Conservation (phyloP, 1,284 basidiomycete species). For the Marasmius oreades region DNA sequence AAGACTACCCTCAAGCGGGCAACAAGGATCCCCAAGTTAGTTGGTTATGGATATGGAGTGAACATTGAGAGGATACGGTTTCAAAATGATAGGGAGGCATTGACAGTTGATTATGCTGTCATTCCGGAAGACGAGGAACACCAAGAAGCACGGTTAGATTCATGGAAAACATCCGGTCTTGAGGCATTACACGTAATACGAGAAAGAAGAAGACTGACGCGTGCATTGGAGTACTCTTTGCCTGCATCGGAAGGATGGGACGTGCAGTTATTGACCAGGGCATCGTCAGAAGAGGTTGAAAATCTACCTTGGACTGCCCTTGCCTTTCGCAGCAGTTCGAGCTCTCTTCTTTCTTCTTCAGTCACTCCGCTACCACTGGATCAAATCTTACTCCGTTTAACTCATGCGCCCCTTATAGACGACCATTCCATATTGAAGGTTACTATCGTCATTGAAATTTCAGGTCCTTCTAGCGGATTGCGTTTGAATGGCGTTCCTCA, state of each 20-base stretch:
- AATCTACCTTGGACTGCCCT: constrained; percentile 73
- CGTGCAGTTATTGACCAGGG: constrained; percentile 70
- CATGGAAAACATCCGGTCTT: constrained; percentile 31
- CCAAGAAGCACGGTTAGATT: constrained; percentile 27
- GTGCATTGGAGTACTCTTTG: constrained; percentile 78
- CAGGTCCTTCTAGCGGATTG: constrained; percentile 70
- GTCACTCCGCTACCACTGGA: constrained; percentile 40
- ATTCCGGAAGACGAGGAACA: constrained; percentile 65
- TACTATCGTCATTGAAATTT: constrained; percentile 75
- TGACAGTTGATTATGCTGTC: constrained; percentile 85
- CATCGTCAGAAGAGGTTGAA: constrained; percentile 68
- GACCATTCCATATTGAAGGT: constrained; percentile 79
- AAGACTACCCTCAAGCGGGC: constrained; percentile 76
- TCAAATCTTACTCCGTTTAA: constrained; percentile 64
- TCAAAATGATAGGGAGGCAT: constrained; percentile 77
- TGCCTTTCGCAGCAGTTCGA: constrained; percentile 50
- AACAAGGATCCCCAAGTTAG: constrained; percentile 69
- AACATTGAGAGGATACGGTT: constrained; percentile 76
- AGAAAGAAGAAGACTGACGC: constrained; percentile 64
- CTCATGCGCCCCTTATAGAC: constrained; percentile 70
- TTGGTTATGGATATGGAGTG: constrained; percentile 81
- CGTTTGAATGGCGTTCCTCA: constrained; percentile 84
- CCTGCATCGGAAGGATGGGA: constrained; percentile 89
- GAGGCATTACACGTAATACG: constrained; percentile 60
- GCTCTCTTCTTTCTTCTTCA: constrained; percentile 29